Evolutionary conservation across 2,329 filamentous ascomycete species (phyloP), one percentile per base, ranked within the genome.

Genomic region (Paradendryphiella salina): DNA sequence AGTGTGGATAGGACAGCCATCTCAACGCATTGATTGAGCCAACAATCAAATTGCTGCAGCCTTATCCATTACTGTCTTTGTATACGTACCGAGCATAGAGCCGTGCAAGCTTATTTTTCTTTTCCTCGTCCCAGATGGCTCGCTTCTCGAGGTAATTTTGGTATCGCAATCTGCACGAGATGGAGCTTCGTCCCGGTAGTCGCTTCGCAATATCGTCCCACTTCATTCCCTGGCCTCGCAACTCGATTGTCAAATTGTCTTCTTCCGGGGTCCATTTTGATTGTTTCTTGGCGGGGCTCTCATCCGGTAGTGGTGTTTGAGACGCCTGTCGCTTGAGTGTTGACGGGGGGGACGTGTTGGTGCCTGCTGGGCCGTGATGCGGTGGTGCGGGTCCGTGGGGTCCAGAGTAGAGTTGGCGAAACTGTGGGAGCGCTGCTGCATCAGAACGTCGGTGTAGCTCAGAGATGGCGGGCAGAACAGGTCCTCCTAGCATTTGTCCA

Each of bases 171-270:
- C 93, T 86, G 74, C 93, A 97, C 64, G 91, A 96, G 66, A 96
- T 96, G 50, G 91, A 87, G 74, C 91, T 96, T 63, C 94, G 85
- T 56, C 93, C 93, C 2, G 91, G 92, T 41, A 97, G 78, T 46
- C 87, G 84, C 77, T 93, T 95, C 56, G 90, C 95, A 65, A 97
- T 96, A 73, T 97, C 93, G 70, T 97, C 93, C 94, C 93, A 97
- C 72, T 97, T 97, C 90, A 96, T 96, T 7, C 90, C 89, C 63
- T 86, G 86, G 31, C 90, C 90, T 50, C 93, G 85, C 56, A 97
- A 82, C 72, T 95, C 89, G 65, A 96, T 96, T 64, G 96, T 96
- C 40, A 94, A 78, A n/a, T 88, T 85, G 73, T 97, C 91, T 73
- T 97, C 93, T 56, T 96, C 90, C 0, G 88, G 81, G 4, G 90